Conservation (phyloP, 1,139 yeast species). For the Geotrichum australiense region DNA sequence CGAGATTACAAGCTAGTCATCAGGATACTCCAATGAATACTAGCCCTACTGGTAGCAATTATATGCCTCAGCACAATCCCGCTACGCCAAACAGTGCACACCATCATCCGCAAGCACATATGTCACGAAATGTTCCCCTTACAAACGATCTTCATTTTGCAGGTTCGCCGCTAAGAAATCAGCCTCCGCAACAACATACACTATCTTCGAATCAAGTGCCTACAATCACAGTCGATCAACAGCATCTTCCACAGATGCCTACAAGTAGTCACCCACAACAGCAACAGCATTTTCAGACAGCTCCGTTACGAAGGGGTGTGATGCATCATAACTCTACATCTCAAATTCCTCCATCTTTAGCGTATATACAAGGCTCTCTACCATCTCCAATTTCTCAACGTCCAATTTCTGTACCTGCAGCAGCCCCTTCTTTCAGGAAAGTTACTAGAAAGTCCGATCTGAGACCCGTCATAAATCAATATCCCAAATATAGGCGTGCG, state of each 20-base stretch:
- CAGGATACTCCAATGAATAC: conserved; percentile 21
- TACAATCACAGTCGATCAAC: not conserved
- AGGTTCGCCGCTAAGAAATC: conserved; percentile 7
- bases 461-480: conserved; percentile 53
- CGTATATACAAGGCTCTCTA: conserved; percentile 3
- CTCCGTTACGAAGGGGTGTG: conserved; percentile 9
- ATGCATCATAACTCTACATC: conserved; percentile 14
- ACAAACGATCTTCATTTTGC: not conserved
- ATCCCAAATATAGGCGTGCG: conserved; percentile 76
- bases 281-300: not conserved
- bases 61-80: not conserved
- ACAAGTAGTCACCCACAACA: conserved; percentile 2
- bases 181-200: conserved; percentile 6
- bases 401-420: conserved; percentile 2
- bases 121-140: not conserved
- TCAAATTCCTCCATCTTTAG: conserved; percentile 14
- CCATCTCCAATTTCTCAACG: conserved; percentile 6
- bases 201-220: not conserved
- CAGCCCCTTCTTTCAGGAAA: conserved; percentile 41
- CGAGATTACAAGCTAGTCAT: conserved; percentile 20
- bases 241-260: not conserved
- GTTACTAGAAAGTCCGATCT: conserved; percentile 47
- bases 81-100: conserved; percentile 1
- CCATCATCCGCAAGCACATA: conserved; percentile 1
- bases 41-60: conserved; percentile 34